Percentiles rank a stretch among this genome's conserved stretches.
phyloP scores from a whole-genome alignment of 345 rosid genomes.

The Pelargonium nanum region DNA sequence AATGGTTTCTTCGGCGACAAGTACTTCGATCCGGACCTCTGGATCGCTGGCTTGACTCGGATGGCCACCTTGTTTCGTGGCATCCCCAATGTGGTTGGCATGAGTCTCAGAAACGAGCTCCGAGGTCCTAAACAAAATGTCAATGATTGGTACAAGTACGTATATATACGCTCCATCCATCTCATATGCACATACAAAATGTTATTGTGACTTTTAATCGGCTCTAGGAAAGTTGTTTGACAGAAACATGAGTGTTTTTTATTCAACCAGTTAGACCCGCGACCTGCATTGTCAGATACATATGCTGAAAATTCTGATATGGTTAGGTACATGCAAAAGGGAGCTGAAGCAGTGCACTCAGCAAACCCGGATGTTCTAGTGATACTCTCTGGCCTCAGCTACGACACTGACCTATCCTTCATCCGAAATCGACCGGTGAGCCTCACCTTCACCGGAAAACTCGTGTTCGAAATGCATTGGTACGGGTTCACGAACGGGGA shows the following conservation, averaged over 20 bases:
- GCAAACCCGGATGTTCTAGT: slow-evolving; percentile 84
- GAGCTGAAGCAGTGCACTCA: slow-evolving; percentile 85
- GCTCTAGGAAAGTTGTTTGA: no score
- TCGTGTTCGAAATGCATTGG: slow-evolving; percentile 85
- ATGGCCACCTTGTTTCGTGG: slow-evolving; percentile 67
- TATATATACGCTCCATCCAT: not conserved
- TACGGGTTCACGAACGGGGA: slow-evolving; percentile 59
- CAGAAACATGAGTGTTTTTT: no score
- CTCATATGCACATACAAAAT: not conserved
- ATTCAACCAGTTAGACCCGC: no score
- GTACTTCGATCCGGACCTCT: slow-evolving; percentile 56
- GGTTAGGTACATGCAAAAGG: slow-evolving; percentile 63
- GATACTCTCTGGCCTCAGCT: slow-evolving; percentile 74
- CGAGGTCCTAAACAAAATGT: slow-evolving; percentile 73
- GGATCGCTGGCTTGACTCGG: slow-evolving; percentile 55
- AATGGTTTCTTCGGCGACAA: slow-evolving; percentile 95
- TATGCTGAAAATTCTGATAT: no score
- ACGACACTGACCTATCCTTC: slow-evolving; percentile 64
- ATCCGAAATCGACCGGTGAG: slow-evolving; percentile 30
- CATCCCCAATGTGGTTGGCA: slow-evolving; percentile 59
- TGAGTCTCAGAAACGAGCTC: slow-evolving; percentile 94
- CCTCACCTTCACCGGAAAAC: slow-evolving; percentile 47
- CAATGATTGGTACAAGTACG: slow-evolving; percentile 80
- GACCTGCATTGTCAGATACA: no score
- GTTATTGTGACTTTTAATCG: not conserved